Evolutionary conservation across 306 rosid genomes (phyloP).

Genomic region (Erythrophleum fordii): DNA sequence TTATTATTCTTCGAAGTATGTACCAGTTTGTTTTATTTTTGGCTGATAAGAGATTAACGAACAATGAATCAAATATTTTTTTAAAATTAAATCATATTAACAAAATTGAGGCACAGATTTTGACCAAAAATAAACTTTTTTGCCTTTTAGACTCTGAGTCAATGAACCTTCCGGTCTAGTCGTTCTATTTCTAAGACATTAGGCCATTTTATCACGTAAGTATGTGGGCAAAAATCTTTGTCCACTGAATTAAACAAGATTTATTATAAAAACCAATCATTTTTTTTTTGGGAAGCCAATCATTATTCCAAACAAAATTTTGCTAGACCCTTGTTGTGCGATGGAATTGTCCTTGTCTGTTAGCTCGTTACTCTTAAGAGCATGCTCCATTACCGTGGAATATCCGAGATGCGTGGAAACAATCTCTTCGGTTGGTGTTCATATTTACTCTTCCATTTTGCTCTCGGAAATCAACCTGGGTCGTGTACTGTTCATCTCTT

Average conservation of each 20-base stretch:
- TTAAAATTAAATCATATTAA: too few species aligned
- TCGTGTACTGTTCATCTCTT: constrained; percentile 25
- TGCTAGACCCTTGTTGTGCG: not conserved
- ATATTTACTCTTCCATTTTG: constrained; percentile 2
- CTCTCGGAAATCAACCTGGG: constrained; percentile 16
- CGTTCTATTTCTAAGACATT: too few species aligned
- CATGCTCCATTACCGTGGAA: not conserved
- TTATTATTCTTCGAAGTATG: too few species aligned
- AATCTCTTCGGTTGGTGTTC: not conserved
- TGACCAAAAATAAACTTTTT: too few species aligned
- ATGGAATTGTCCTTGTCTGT: not conserved
- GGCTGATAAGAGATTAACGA: too few species aligned
- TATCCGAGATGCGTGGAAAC: not conserved
- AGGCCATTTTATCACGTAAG: not conserved
- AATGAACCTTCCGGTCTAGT: too few species aligned
- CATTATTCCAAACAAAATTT: not conserved
- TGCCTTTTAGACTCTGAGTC: too few species aligned
- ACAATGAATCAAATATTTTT: too few species aligned
- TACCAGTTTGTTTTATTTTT: too few species aligned
- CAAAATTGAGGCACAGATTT: too few species aligned
- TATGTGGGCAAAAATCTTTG: not conserved
- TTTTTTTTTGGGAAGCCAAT: not conserved
- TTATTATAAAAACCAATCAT: not conserved
- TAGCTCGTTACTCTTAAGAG: too few species aligned
- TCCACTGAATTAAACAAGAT: not conserved